phyloP scores from a whole-genome alignment of 1,284 basidiomycete species.

The Fomitiporia mediterranea region DNA sequence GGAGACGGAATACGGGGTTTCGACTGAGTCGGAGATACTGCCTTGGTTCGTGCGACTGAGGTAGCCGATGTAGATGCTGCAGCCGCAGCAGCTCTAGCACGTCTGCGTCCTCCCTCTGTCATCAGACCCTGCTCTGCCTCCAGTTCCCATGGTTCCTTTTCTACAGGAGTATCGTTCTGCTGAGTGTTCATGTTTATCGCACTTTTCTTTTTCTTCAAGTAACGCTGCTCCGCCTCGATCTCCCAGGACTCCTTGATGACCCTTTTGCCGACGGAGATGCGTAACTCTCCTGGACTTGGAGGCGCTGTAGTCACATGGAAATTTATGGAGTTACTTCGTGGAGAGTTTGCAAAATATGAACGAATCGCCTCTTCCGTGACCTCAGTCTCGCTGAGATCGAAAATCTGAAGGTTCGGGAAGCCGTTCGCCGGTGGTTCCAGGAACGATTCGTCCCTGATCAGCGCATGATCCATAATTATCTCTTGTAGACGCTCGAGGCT shows the following conservation, averaged over 20 bases:
- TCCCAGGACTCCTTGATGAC: conserved; percentile 72
- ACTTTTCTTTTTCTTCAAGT: conserved; percentile 29
- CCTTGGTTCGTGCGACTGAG: conserved; percentile 22
- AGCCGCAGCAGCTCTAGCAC: conserved; percentile 27
- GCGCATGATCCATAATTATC: conserved; percentile 49
- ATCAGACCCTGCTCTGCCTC: conserved; percentile 34
- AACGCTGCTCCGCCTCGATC: conserved; percentile 57
- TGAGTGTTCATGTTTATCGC: not conserved
- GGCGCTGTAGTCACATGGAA: conserved; percentile 52
- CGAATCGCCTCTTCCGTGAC: conserved; percentile 43
- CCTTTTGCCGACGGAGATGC: conserved; percentile 62
- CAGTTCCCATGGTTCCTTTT: conserved; percentile 33
- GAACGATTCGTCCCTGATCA: conserved; percentile 57
- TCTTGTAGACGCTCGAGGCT: conserved; percentile 52
- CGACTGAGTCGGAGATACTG: conserved; percentile 25
- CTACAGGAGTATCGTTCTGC: not conserved
- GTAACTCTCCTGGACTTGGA: conserved; percentile 45
- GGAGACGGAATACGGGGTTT: conserved; percentile 22
- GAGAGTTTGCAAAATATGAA: conserved; percentile 36
- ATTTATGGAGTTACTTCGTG: conserved; percentile 43
- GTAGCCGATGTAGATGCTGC: conserved; percentile 3
- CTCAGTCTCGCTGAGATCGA: conserved; percentile 64
- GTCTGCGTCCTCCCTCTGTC: conserved; percentile 32
- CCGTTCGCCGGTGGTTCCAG: conserved; percentile 30
- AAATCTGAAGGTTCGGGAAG: conserved; percentile 48